Evolutionary conservation across 2,329 filamentous ascomycete genomes (phyloP), one percentile per base, ranked within the genome.

Genomic region (Microdochium nivale): DNA sequence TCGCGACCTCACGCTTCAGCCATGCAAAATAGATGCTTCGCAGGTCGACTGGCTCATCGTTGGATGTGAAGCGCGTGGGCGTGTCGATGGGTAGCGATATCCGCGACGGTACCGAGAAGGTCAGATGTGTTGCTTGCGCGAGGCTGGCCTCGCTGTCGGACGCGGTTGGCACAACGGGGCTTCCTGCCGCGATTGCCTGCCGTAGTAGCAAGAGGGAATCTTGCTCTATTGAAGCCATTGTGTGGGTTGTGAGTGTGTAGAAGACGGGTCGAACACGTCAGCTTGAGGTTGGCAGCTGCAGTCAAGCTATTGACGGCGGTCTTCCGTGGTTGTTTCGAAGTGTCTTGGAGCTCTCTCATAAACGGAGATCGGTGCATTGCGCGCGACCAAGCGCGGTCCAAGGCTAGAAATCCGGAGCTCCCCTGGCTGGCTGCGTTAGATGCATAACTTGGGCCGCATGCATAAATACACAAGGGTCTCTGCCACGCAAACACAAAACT

Each of bases 11-110:
- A 68, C 90, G 90, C 71, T 96, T 95, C 62, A 88, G 78, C 90
- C 90, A 99, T 52, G 90, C 90, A 65, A 97, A 96, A 75, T 92
- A 96, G 70, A 96, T 92, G 67, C 87, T 94, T 65, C 94, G 90
- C 59, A 99, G 77, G 66, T 96, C 89, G 62, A 96, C 84, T 3
- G 86, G 78, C 52, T 81, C 77, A 60, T 80, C 81, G 53, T 81
- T 80, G n/a, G 89, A 91, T 54, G 88, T 79, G 74, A 97, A 97
- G 61, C 94, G 89, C 59, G 94, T 99, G 10, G 85, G 78, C 14
- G 80, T 78, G 49, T 81, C 83, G 58, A 96, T 80, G 1, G 86
- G 76, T 53, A 95, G 77, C 5, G 83, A 76, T 51, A 83, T 75
- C 55, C 80, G 78, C 50, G 73, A 66, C 49, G 79, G 79, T 60